Conservation (phyloP, 345 rosid genomes). For the Citrus trifoliata region DNA sequence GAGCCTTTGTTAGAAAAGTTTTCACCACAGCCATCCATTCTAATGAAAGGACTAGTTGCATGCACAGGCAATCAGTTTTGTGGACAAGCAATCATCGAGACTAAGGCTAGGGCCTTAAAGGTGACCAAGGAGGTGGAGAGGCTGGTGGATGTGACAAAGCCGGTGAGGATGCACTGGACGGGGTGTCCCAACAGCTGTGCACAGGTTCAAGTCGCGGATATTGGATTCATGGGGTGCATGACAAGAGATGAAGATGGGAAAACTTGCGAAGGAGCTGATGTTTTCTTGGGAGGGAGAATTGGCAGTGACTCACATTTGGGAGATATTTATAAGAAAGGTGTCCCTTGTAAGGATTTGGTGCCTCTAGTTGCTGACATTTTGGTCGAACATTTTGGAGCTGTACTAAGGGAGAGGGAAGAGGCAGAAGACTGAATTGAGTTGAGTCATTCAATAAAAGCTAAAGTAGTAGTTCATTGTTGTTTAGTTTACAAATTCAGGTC, state of each 20-base stretch:
- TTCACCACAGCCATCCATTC: conserved; percentile 72
- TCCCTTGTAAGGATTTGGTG: conserved; percentile 82
- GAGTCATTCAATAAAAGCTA: neutral
- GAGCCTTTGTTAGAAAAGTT: conserved; percentile 60
- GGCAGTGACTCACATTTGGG: conserved; percentile 92
- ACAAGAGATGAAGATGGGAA: conserved; percentile 81
- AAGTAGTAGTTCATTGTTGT: neutral
- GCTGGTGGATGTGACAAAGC: conserved; percentile 56
- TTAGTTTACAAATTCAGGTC: neutral
- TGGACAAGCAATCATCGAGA: conserved; percentile 93
- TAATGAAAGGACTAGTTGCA: conserved; percentile 85
- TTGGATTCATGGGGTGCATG: conserved; percentile 95
- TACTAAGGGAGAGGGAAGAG: conserved; percentile 83
- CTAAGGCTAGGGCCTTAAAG: conserved; percentile 80
- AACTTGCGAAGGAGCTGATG: conserved; percentile 73
- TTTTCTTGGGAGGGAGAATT: conserved; percentile 77
- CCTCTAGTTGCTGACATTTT: conserved; percentile 76
- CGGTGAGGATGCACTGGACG: conserved; percentile 96
- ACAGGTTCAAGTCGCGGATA: conserved; percentile 92
- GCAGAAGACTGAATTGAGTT: conserved; percentile 46
- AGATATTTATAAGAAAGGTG: conserved; percentile 66
- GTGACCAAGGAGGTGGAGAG: conserved; percentile 84
- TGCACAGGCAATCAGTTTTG: conserved; percentile 96
- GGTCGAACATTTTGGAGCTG: conserved; percentile 77
- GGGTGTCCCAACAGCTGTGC: conserved; percentile 94